These are phyloP conservation scores for Magnusiomyces suaveolens DNA, from an alignment of 1,139 yeast species.

Conservation along the genomic window DNA sequence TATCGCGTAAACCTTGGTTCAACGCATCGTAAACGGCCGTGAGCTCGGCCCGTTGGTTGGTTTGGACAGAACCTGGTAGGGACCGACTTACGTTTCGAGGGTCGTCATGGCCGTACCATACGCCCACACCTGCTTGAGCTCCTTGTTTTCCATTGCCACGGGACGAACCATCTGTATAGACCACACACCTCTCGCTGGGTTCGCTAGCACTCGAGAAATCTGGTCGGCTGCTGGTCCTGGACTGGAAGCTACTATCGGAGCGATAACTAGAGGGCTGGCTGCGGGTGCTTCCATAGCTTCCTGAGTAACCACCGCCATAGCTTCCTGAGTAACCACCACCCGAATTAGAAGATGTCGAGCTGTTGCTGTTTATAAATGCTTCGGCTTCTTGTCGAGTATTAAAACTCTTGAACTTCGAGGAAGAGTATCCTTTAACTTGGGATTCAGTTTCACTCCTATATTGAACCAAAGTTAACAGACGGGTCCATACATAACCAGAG, in stretches of 20 bases:
- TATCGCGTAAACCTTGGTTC: background rate
- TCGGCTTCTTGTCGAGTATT: slow-evolving; percentile 39
- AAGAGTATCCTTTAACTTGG: slow-evolving; percentile 44
- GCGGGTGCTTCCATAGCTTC: no score
- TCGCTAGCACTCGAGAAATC: background rate
- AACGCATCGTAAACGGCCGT: slow-evolving; percentile 55
- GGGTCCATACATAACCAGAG: no score
- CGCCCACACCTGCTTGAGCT: slow-evolving; percentile 62
- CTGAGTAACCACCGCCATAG: no score
- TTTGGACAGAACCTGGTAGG: slow-evolving; percentile 41
- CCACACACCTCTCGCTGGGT: slow-evolving; percentile 10
- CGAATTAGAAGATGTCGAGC: no score
- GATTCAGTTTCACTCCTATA: slow-evolving; percentile 17
- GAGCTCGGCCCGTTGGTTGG: slow-evolving; percentile 78
- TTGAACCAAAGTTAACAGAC: background rate
- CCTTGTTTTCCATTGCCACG: slow-evolving; percentile 41
- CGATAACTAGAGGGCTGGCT: no score
- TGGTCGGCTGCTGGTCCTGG: background rate
- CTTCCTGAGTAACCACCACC: no score
- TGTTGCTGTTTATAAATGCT: slow-evolving; percentile 5
- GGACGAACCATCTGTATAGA: slow-evolving; percentile 70
- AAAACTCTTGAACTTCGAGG: slow-evolving; percentile 51
- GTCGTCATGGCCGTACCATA: slow-evolving; percentile 52
- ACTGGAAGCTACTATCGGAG: no score
- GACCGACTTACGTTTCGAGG: slow-evolving; percentile 46